phyloP scores from a whole-genome alignment of 179 eudicot genomes.

The Dionaea muscipula region DNA sequence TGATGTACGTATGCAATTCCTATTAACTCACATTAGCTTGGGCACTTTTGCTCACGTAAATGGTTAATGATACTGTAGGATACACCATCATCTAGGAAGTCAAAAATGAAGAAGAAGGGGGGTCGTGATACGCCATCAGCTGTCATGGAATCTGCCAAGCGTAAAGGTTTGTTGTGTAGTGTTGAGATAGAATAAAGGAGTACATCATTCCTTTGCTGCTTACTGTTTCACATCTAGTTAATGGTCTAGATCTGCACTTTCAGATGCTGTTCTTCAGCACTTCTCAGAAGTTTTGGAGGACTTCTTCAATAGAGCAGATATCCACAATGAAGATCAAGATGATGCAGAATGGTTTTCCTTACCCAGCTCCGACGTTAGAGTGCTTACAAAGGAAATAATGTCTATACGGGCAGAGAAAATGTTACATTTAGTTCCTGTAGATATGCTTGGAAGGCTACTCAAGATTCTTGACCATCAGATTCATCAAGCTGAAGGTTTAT shows the following conservation, averaged over 20 bases:
- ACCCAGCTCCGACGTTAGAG: conserved; percentile 52
- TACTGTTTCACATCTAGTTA: background rate
- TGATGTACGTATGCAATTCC: conserved; percentile 29
- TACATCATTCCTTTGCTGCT: background rate
- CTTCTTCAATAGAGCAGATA: conserved; percentile 64
- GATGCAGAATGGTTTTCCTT: conserved; percentile 66
- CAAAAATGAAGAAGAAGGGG: conserved; percentile 62
- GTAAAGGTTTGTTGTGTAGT: conserved; percentile 42
- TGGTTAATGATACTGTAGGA: conserved; percentile 40
- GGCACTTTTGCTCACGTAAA: conserved; percentile 9
- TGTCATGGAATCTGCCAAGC: conserved; percentile 40
- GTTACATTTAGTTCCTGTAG: conserved; percentile 67
- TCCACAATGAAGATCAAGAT: conserved; percentile 57
- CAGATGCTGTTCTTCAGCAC: conserved; percentile 51
- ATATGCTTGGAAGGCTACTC: conserved; percentile 48
- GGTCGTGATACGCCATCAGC: conserved; percentile 27
- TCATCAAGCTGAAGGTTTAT: conserved; percentile 89
- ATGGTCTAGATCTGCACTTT: background rate
- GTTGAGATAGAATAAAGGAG: background rate
- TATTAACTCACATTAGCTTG: background rate
- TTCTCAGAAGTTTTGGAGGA: conserved; percentile 75
- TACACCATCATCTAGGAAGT: conserved; percentile 44
- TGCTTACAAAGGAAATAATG: conserved; percentile 62
- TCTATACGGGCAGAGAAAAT: conserved; percentile 44
- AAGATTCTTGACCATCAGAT: conserved; percentile 84